Evolutionary conservation across 2,329 filamentous ascomycete species (phyloP), one percentile per base, ranked within the genome.

Genomic region (Neopestalotiopsis clavispora): DNA sequence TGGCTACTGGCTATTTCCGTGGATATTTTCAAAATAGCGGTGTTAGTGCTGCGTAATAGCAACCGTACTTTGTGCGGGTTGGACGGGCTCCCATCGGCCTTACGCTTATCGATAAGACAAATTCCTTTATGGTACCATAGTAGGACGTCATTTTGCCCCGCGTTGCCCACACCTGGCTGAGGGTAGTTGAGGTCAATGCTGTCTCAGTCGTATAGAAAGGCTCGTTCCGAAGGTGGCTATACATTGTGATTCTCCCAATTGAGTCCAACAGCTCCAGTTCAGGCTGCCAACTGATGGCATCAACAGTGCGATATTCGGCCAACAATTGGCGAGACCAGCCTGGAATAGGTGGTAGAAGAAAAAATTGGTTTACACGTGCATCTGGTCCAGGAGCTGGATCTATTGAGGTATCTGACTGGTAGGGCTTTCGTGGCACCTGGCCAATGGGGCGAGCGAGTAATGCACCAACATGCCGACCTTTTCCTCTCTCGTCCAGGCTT

Each of bases 391-490:
- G 20, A 59, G 30, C 13, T 30, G 57, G 10, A 58, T 58, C 57
- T 59, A 59, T 30, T 34, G 30, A 34, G 28, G 23, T 59, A 59
- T 59, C 45, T 52, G 57, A 59, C 57, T 34, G 57, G 59, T 40
- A 64, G 66, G 66, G 58, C 45, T 67, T 67, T 20, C 65, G 30
- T 10, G 30, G 56, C 40, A 14, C 14, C 62, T 67, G 66, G 66
- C 60, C 66, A 67, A 67, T 67, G 40, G 52, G n/a, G 61, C 61
- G 17, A 13, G 34, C 61, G 61, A 64, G 17, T 64, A 17, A 64
- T 49, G 64, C 40, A n/a, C 38, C 17, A 60, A 20, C 30, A 32
- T 28, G 52, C 34, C 32, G 23, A 38, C n/a, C 45, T 56, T 63
- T 63, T 20, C 56, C 65, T 61, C 20, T 45, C 57, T 61, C n/a